These are phyloP conservation scores for Schizochytrium sp. DNA, from an alignment of 108 stramenopile genomes.

Conservation along the genomic window DNA sequence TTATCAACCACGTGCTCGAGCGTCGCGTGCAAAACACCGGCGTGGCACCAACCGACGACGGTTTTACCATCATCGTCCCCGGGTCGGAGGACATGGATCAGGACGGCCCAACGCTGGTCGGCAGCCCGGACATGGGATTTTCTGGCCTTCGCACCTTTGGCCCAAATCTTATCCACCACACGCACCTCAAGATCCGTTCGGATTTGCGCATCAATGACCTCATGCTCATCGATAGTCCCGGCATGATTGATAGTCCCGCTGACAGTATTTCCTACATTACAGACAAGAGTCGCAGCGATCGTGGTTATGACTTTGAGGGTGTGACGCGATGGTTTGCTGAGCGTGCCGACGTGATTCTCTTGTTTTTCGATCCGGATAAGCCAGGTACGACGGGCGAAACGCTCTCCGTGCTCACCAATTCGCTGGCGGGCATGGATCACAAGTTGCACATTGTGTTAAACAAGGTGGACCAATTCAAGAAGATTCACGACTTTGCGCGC, in stretches of 20 bases:
- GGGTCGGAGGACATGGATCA: constrained; percentile 81
- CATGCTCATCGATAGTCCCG: constrained; percentile 86
- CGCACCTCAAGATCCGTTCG: constrained; percentile 73
- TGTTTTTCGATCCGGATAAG: constrained; percentile 97
- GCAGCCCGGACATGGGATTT: constrained; percentile 97
- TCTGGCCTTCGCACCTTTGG: constrained; percentile 78
- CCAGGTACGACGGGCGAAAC: constrained; percentile 96
- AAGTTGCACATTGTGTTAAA: constrained; percentile 96
- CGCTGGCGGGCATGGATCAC: constrained; percentile 92
- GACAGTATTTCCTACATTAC: not conserved
- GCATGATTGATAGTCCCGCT: constrained; percentile 83
- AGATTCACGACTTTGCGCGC: constrained; percentile 96
- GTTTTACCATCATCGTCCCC: constrained; percentile 92
- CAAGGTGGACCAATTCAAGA: constrained; percentile 64
- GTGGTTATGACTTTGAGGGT: constrained; percentile 95
- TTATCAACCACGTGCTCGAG: constrained; percentile 87
- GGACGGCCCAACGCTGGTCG: constrained; percentile 71
- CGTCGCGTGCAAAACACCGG: constrained; percentile 87
- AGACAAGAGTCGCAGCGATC: constrained; percentile 54
- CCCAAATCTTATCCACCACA: constrained; percentile 87
- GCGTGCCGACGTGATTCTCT: constrained; percentile 89
- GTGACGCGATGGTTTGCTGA: constrained; percentile 91
- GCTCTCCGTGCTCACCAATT: constrained; percentile 75
- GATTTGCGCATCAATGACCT: constrained; percentile 54
- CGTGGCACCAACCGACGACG: constrained; percentile 98